phyloP scores from a whole-genome alignment of 2,329 filamentous ascomycete genomes.

The Westerdykella sp. region DNA sequence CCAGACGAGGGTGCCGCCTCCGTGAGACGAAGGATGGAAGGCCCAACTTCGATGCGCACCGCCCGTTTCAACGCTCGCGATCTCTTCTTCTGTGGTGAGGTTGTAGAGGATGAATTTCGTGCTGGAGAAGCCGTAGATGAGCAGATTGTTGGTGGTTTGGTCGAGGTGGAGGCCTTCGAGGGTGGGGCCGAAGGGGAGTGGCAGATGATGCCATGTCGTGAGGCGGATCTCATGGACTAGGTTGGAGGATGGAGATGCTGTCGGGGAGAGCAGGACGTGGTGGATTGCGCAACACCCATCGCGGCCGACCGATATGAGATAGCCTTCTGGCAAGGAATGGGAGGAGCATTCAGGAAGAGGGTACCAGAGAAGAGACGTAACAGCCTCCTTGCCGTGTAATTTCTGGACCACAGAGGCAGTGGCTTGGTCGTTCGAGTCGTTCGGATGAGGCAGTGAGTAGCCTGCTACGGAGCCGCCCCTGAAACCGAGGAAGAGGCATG shows the following conservation, averaged over 20 bases:
- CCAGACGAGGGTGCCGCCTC: constrained; percentile 60
- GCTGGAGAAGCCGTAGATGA: constrained; percentile 75
- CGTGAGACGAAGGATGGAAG: constrained; percentile 37
- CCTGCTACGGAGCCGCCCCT: constrained; percentile 50
- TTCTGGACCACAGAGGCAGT: too few species aligned
- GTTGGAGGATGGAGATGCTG: neutral
- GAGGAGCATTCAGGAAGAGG: neutral
- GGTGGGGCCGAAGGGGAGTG: constrained; percentile 65
- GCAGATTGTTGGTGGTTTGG: constrained; percentile 46
- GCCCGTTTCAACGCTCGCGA: constrained; percentile 71
- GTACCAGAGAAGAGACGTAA: constrained; percentile 56
- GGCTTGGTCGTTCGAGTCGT: constrained; percentile 14
- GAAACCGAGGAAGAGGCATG: constrained; percentile 49
- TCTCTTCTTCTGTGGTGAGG: constrained; percentile 61
- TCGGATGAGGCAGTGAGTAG: constrained; percentile 30
- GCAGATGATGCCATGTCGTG: constrained; percentile 58
- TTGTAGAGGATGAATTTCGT: constrained; percentile 79
- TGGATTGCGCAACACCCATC: constrained; percentile 72
- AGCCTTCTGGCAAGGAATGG: constrained; percentile 37
- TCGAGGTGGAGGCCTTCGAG: constrained; percentile 62
- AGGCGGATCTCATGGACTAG: neutral
- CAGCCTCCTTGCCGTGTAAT: constrained; percentile 53
- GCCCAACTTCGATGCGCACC: constrained; percentile 76
- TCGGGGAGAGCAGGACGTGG: constrained; percentile 19
- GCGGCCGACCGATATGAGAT: constrained; percentile 66